Evolutionary conservation across 495 filamentous ascomycete species (phyloP), one percentile per base, ranked within the genome.

Genomic region (Penicillium taxi): DNA sequence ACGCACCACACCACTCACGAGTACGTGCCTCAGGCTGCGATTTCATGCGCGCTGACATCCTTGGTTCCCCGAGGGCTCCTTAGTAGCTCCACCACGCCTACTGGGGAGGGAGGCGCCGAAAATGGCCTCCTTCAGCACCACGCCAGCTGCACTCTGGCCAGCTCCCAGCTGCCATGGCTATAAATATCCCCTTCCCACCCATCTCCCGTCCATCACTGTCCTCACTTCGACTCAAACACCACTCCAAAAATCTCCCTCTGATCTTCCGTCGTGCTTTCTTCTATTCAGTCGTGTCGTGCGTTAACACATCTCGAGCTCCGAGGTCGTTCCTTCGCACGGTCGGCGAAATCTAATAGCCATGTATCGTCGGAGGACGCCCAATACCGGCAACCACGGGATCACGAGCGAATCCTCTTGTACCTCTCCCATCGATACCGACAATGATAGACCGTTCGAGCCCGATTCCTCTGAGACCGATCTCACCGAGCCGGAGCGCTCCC

Each of bases 391-490:
- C 29, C 14, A 41, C 9, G 22, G 37, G 33, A 32, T 41, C 37
- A 41, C 37, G 13, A 41, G 37, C 37, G 37, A 41, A 41, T 41
- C 37, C 37, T 41, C 37, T 33, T 33, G 12, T 41, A 33, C 28
- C 15, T 34, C 37, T 33, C 37, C 37, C 9, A 26, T 41, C 37
- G 28, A 41, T 41, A 41, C 37, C 28, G 37, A 41, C 29, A 5
- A 33, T 32, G 15, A 41, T 33, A 32, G 37, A 32, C 17, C 37
- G 37, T 41, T 41, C 23, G 22, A 41, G 37, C 28, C 37, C 29
- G 37, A 33, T 33, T 32, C 37, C 36, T 46, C 40, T 37, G 32
- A 47, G 24, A 42, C 45, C 9, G 49, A 54, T 36, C 37, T 44
- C 28, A 32, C 27, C 32, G 38, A 46, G 20, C 32, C 32, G 26